Conservation (phyloP, 2,329 filamentous ascomycete genomes). For the Colletotrichum lentis region DNA sequence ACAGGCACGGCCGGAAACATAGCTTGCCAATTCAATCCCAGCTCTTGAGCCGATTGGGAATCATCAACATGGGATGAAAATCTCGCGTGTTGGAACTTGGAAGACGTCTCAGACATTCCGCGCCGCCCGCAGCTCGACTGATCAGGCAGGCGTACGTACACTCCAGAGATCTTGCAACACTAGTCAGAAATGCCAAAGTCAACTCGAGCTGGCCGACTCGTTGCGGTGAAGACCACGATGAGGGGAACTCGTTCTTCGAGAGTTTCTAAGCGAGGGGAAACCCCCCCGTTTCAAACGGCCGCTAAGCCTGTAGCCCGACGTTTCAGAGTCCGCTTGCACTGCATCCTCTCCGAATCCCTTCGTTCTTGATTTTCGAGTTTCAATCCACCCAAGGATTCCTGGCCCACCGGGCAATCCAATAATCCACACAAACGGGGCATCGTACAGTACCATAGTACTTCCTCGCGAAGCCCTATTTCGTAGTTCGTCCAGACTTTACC, state of each 20-base stretch:
- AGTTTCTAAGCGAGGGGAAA: constrained; percentile 13
- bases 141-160: no score
- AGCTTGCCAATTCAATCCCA: neutral
- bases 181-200: neutral
- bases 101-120: constrained; percentile 21
- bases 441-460: no score
- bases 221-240: neutral
- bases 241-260: neutral
- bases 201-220: neutral
- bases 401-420: constrained; percentile 10
- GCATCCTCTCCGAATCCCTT: constrained; percentile 19
- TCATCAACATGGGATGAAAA: constrained; percentile 17
- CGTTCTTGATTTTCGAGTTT: constrained; percentile 3
- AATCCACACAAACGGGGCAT: constrained; percentile 1
- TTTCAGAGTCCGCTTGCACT: constrained; percentile 22
- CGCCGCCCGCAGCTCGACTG: constrained; percentile 28
- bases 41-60: constrained; percentile 20
- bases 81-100: constrained; percentile 13
- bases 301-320: constrained; percentile 17
- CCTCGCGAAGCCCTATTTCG: constrained; percentile 1
- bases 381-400: neutral
- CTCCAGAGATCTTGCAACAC: neutral
- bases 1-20: neutral
- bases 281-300: constrained; percentile 25
- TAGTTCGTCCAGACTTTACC: constrained; percentile 7